phyloP scores from a whole-genome alignment of 2,329 filamentous ascomycete genomes.

The Alternaria hordeiaustralica region DNA sequence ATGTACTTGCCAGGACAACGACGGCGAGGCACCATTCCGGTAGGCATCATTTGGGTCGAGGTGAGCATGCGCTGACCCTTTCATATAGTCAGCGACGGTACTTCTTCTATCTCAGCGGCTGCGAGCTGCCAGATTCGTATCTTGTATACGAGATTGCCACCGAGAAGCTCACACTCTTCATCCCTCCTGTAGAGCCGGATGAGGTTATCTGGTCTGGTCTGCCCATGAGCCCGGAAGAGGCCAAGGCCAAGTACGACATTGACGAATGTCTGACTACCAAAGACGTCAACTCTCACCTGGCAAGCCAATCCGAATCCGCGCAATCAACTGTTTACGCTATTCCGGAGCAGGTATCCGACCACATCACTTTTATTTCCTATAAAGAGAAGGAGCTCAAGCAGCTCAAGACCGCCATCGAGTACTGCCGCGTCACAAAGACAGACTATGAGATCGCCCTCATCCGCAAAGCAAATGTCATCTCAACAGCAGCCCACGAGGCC shows the following conservation, averaged over 20 bases:
- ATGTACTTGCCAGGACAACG: slow-evolving; percentile 69
- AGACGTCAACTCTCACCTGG: slow-evolving; percentile 77
- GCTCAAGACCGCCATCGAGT: slow-evolving; percentile 73
- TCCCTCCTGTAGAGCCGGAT: slow-evolving; percentile 86
- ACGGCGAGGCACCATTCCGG: slow-evolving; percentile 81
- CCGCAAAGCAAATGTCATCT: slow-evolving; percentile 79
- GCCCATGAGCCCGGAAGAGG: slow-evolving; percentile 77
- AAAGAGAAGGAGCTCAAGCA: slow-evolving; percentile 65
- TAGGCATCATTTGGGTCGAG: slow-evolving; percentile 47
- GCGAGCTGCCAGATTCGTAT: slow-evolving; percentile 78
- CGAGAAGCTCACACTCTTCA: slow-evolving; percentile 81
- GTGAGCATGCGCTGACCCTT: neutral
- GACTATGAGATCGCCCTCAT: slow-evolving; percentile 85
- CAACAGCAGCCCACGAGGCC: slow-evolving; percentile 75
- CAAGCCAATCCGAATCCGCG: slow-evolving; percentile 57
- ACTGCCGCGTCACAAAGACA: slow-evolving; percentile 81
- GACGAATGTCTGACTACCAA: slow-evolving; percentile 76
- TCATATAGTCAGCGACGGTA: slow-evolving; percentile 76
- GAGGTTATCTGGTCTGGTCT: slow-evolving; percentile 93
- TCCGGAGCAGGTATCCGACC: slow-evolving; percentile 74
- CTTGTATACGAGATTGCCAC: slow-evolving; percentile 80
- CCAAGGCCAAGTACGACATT: slow-evolving; percentile 67
- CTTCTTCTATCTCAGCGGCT: slow-evolving; percentile 96
- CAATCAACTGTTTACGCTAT: slow-evolving; percentile 74
- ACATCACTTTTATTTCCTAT: slow-evolving; percentile 74